Evolutionary conservation across 495 filamentous ascomycete genomes (phyloP).

Genomic region (Penicillium canescens): DNA sequence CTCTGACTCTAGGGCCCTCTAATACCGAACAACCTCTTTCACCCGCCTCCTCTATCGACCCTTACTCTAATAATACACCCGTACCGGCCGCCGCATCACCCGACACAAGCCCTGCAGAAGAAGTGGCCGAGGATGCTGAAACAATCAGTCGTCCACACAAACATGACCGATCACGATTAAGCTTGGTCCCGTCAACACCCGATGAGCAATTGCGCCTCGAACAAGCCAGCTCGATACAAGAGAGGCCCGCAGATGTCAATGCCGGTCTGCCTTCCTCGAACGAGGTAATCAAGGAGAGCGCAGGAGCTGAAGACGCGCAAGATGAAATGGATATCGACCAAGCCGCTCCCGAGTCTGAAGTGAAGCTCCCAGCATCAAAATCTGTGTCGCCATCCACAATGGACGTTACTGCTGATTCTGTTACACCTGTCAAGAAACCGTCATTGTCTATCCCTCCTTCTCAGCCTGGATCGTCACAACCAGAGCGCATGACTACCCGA

Average conservation of each 20-base stretch:
- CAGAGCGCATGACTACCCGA: constrained; percentile 62
- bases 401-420: constrained; percentile 11
- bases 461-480: constrained; percentile 30
- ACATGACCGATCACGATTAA: constrained; percentile 22
- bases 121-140: constrained; percentile 24
- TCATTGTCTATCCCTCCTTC: constrained; percentile 18
- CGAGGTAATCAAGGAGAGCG: constrained; percentile 29
- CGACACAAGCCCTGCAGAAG: constrained; percentile 44
- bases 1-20: constrained; percentile 33
- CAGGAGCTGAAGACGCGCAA: constrained; percentile 13
- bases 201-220: constrained; percentile 52
- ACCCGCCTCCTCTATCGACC: constrained; percentile 44
- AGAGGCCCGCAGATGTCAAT: constrained; percentile 21
- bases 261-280: constrained; percentile 15
- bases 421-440: constrained; percentile 6
- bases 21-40: constrained; percentile 42
- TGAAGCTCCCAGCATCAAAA: constrained; percentile 14
- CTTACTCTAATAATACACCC: constrained; percentile 45
- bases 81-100: constrained; percentile 37
- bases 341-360: constrained; percentile 9
- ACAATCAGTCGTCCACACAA: constrained; percentile 26
- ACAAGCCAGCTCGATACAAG: constrained; percentile 45
- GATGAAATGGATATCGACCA: constrained; percentile 26
- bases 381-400: constrained; percentile 15
- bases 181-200: constrained; percentile 42